Evolutionary conservation across 2,329 filamentous ascomycete genomes (phyloP).

Genomic region (Aspergillus proliferans): DNA sequence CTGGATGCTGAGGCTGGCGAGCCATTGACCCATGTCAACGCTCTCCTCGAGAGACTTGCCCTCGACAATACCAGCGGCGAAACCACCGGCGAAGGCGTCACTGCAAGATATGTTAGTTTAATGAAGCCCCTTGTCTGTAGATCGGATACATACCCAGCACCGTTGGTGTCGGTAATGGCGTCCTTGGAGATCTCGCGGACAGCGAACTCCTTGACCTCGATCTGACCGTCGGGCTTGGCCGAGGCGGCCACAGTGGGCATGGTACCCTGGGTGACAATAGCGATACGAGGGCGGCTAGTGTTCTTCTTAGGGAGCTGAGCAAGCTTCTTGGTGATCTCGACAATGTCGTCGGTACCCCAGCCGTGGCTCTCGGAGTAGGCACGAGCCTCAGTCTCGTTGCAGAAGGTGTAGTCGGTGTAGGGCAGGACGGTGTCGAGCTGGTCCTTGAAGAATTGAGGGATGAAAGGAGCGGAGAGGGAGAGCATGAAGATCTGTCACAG

Average conservation of each 20-base stretch:
- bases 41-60: constrained; percentile 71
- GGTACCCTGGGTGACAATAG: constrained; percentile 92
- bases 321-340: constrained; percentile 77
- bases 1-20: constrained; percentile 87
- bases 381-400: constrained; percentile 91
- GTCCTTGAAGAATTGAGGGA: constrained; percentile 96
- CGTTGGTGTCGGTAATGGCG: constrained; percentile 92
- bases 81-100: constrained; percentile 93
- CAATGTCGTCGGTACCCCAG: constrained; percentile 68
- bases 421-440: constrained; percentile 76
- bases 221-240: constrained; percentile 59
- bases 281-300: constrained; percentile 70
- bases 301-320: constrained; percentile 92
- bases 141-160: constrained; percentile 58
- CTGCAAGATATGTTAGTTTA: constrained; percentile 31
- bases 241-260: constrained; percentile 78
- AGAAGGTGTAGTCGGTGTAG: constrained; percentile 94
- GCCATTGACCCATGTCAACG: constrained; percentile 93
- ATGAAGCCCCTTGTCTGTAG: neutral
- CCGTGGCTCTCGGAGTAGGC: constrained; percentile 79
- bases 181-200: constrained; percentile 72
- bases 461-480: constrained; percentile 92
- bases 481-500: constrained; percentile 63
- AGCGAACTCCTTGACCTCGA: constrained; percentile 66
- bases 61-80: constrained; percentile 81